A percentile compares a stretch with the other conserved stretches of the same genome.
Conservation (phyloP, 2,329 filamentous ascomycete genomes). For the Ustilaginoidea virens region DNA sequence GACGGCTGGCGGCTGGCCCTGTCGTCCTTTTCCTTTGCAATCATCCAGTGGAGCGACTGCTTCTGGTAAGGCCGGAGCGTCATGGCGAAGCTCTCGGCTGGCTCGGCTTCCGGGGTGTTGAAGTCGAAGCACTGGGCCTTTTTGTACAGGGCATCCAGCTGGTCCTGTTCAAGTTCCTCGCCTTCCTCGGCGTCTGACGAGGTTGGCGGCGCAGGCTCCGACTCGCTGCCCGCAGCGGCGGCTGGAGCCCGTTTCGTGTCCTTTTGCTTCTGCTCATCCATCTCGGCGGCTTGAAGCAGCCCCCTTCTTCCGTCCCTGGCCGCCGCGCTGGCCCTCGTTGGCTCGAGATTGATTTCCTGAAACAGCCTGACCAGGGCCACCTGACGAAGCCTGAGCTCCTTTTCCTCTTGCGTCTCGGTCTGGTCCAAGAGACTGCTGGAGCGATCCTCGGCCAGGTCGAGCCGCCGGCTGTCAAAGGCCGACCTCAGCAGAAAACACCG, state of each 20-base stretch:
- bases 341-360: slow-evolving; percentile 72
- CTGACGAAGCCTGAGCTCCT: slow-evolving; percentile 67
- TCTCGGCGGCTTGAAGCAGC: slow-evolving; percentile 73
- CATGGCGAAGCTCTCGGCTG: slow-evolving; percentile 68
- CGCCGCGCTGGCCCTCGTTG: slow-evolving; percentile 59
- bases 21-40: slow-evolving; percentile 76
- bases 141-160: slow-evolving; percentile 83
- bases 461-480: slow-evolving; percentile 50
- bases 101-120: slow-evolving; percentile 72
- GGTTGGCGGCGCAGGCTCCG: slow-evolving; percentile 35
- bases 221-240: slow-evolving; percentile 12
- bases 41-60: slow-evolving; percentile 92
- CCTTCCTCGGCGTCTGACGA: slow-evolving; percentile 67
- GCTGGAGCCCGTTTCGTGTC: slow-evolving; percentile 29
- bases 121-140: slow-evolving; percentile 98
- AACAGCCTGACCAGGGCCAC: slow-evolving; percentile 79
- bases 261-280: slow-evolving; percentile 61
- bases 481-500: slow-evolving; percentile 58
- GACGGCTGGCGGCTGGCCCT: slow-evolving; percentile 56
- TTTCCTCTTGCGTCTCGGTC: slow-evolving; percentile 74
- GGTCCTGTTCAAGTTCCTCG: slow-evolving; percentile 84
- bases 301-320: slow-evolving; percentile 71
- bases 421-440: slow-evolving; percentile 65
- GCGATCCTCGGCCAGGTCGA: slow-evolving; percentile 53
- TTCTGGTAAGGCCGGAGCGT: slow-evolving; percentile 83